Evolutionary conservation across 2,329 filamentous ascomycete species (phyloP), one percentile per base, ranked within the genome.

Genomic region (Pyrenochaeta sp.): DNA sequence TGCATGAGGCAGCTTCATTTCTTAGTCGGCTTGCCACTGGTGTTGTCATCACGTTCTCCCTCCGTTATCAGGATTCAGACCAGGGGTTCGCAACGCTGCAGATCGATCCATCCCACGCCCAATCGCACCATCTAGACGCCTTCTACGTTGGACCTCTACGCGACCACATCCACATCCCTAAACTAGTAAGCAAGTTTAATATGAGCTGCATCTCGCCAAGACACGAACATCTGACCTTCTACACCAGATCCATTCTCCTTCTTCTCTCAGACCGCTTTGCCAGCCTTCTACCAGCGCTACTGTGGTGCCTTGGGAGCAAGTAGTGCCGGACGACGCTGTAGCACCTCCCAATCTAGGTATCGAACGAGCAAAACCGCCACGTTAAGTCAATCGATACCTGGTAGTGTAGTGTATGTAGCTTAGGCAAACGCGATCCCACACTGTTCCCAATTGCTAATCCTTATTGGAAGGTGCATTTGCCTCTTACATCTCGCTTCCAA

Each of bases 171-270:
- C 64, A 71, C 63, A 73, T 71, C 67, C 71, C 69, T 72, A 72
- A 68, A 64, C 53, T 53, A 70, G 72, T 73, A 75, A 75, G 71
- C 60, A 61, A 15, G 32, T 50, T 64, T 66, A 72, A 73, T 73
- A 64, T 74, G 53, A 58, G 56, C 45, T 64, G 68, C 72, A 56
- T 66, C 50, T 59, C 65, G 71, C 72, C 71, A 74, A 74, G 71
- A 55, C 24, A 19, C 48, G 45, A 50, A 50, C 64, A 56, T 56
- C 54, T 67, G 61, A 66, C 58, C 51, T 54, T 65, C 59, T 62
- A 53, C 59, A 51, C 47, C 50, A 51, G 54, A 48, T 55, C 46
- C 61, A 46, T 63, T 51, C 59, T 62, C 60, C 65, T 62, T 56
- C 58, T 63, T 58, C 54, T 67, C 59, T 57, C 58, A 59, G 52